phyloP scores from a whole-genome alignment of 768 basidiomycete species.

The Hydnomerulius pinastri region DNA sequence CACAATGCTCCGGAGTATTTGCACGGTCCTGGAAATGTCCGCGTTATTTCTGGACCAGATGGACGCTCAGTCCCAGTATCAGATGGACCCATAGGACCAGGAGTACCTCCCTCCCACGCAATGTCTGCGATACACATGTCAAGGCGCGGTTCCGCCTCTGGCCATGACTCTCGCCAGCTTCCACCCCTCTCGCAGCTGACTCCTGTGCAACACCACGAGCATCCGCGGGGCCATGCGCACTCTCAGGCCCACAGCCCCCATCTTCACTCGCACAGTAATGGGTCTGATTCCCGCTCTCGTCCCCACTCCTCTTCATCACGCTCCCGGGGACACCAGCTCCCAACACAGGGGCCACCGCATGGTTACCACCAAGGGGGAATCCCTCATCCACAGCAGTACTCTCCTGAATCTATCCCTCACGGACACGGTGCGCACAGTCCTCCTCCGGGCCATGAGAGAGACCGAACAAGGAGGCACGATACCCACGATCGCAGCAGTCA shows the following conservation, averaged over 20 bases:
- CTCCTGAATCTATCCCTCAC: constrained; percentile 45
- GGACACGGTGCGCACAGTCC: constrained; percentile 54
- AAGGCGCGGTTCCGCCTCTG: constrained; percentile 42
- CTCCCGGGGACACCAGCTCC: constrained; percentile 48
- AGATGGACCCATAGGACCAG: constrained; percentile 51
- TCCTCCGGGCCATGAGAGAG: constrained; percentile 43
- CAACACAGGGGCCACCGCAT: constrained; percentile 32
- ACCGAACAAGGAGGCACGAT: constrained; percentile 52
- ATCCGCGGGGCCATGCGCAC: constrained; percentile 35
- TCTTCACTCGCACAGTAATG: constrained; percentile 41
- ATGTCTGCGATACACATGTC: constrained; percentile 42
- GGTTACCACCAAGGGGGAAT: constrained; percentile 39
- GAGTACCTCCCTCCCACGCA: constrained; percentile 38
- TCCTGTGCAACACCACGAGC: constrained; percentile 42
- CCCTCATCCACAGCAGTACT: constrained; percentile 46
- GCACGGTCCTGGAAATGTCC: constrained; percentile 48
- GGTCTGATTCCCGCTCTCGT: constrained; percentile 47
- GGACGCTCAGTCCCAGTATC: constrained; percentile 50
- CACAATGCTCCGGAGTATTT: constrained; percentile 50
- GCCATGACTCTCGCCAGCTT: constrained; percentile 50
- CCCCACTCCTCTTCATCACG: constrained; percentile 51
- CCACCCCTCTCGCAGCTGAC: constrained; percentile 50
- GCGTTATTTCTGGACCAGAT: constrained; percentile 48
- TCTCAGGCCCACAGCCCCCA: constrained; percentile 42
- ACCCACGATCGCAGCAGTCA: constrained; percentile 41